Evolutionary conservation across 2,329 filamentous ascomycete genomes (phyloP).

Genomic region (Harringtonia aguacate): DNA sequence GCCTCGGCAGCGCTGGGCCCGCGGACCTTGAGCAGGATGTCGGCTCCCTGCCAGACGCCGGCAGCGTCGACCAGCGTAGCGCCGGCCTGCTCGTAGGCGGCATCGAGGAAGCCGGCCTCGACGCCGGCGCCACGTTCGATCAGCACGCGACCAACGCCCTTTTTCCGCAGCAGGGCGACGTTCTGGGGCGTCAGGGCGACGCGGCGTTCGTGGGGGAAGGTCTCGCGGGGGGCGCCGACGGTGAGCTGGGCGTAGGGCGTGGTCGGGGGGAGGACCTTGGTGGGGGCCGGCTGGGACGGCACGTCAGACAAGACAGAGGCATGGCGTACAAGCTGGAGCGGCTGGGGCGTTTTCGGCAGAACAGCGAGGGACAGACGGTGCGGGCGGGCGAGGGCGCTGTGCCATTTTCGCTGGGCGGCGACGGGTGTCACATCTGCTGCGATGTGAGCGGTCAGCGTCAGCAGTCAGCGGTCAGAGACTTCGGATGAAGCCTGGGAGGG

Average conservation of each 20-base stretch:
- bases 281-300: conserved; percentile 17
- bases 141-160: conserved; percentile 67
- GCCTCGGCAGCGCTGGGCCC: conserved; percentile 62
- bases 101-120: conserved; percentile 66
- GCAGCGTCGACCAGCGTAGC: conserved; percentile 62
- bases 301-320: conserved; percentile 22
- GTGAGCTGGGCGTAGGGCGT: conserved; percentile 61
- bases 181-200: conserved; percentile 81
- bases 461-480: no score
- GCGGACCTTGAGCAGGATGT: conserved; percentile 79
- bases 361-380: conserved; percentile 14
- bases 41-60: conserved; percentile 61
- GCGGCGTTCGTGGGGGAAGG: conserved; percentile 67
- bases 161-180: conserved; percentile 71
- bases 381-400: conserved; percentile 19
- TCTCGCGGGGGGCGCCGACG: conserved; percentile 71
- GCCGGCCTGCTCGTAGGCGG: conserved; percentile 67
- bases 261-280: conserved; percentile 29
- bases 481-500: no score
- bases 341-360: conserved; percentile 14
- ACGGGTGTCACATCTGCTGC: background rate
- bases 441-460: no score
- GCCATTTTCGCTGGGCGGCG: conserved; percentile 20
- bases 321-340: conserved; percentile 28
- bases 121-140: conserved; percentile 73